These are phyloP conservation scores for Pyrenophora graminea DNA, from an alignment of 2,329 filamentous ascomycete genomes.

Conservation along the genomic window DNA sequence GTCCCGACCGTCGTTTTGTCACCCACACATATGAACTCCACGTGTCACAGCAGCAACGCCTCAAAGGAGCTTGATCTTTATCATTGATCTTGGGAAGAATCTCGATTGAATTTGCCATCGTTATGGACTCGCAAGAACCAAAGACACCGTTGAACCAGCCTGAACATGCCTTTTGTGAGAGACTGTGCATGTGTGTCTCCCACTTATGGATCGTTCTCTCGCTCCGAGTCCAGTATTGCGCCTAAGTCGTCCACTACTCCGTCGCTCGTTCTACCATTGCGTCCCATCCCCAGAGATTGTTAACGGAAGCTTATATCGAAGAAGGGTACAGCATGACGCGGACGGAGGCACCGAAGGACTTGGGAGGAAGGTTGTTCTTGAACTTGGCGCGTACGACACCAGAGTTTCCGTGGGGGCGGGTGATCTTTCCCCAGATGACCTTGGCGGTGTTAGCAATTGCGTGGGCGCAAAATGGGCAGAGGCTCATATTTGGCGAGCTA, in stretches of 20 bases:
- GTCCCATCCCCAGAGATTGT: conserved; percentile 30
- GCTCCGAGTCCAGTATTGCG: conserved; percentile 36
- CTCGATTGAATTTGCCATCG: conserved; percentile 46
- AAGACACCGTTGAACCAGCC: conserved; percentile 45
- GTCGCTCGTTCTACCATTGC: conserved; percentile 30
- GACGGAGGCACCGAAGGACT: conserved; percentile 85
- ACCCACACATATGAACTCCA: not conserved
- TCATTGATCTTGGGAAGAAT: conserved; percentile 46
- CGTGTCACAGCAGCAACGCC: conserved; percentile 3
- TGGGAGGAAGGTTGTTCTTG: conserved; percentile 90
- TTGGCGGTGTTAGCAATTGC: not conserved
- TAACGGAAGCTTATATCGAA: conserved; percentile 73
- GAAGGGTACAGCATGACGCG: conserved; percentile 98
- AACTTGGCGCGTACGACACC: conserved; percentile 98
- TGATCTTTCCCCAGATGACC: conserved; percentile 67
- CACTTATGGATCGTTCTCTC: conserved; percentile 33
- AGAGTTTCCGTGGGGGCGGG: conserved; percentile 95
- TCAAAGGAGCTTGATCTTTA: conserved; percentile 37
- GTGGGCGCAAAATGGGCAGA: too few species aligned
- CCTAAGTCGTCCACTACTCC: conserved; percentile 33
- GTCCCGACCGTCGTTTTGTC: not conserved
- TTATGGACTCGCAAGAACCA: conserved; percentile 43
- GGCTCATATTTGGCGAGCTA: too few species aligned
- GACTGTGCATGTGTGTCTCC: conserved; percentile 38
- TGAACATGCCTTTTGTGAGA: conserved; percentile 45